Base-by-base conservation (phyloP, 2,329 filamentous ascomycete genomes). In the Orbilia oligospora region DNA sequence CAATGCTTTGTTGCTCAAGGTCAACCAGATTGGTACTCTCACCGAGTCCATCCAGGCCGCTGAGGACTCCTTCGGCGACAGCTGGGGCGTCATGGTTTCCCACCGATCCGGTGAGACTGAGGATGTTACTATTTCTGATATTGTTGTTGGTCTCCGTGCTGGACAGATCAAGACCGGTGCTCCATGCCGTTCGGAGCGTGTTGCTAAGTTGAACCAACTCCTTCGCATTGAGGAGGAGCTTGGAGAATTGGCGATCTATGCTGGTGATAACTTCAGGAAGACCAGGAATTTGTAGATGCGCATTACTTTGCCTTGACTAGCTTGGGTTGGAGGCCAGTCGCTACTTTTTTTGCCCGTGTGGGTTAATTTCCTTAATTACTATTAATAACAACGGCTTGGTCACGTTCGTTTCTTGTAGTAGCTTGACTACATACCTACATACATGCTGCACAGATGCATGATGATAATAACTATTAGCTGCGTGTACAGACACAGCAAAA, bases 131-230 rank as follows among this genome's bases (percentile, higher is more conserved):
- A 99, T 99, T 86, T 92, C 96, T 83, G 96, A 99, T 85, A 96
- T 99, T 83, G 94, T 94, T 81, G 96, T 99, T 83, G 96, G 96
- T 88, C 93, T 99, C 85, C 93, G 96, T 83, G 88, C 94, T 83
- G 96, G 96, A 82, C 93, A 99, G 90, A 98, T 99, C 91, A 97
- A 97, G 93, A 97, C 94, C 82, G 94, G 94, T 90, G 95, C 95
- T 81, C 96, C 96, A 83, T 92, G 92, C 85, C 92, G 96, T 84
- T 97, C 95, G 83, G 96, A 99, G 90, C 94, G 96, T 89, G 90
- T 98, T 83, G 96, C 96, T 86, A 99, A 99, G 91, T 93, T 99
- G 85, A 99, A 99, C 92, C 96, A 99, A 90, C 97, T 99, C 84
- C 92, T 99, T 84, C 93, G 96, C 85, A 99, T 99, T 83, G 96